A percentile compares a stretch with the other conserved stretches of the same genome.
These are phyloP conservation scores for Citrus australasica DNA, from an alignment of 345 rosid genomes.

Conservation along the genomic window DNA sequence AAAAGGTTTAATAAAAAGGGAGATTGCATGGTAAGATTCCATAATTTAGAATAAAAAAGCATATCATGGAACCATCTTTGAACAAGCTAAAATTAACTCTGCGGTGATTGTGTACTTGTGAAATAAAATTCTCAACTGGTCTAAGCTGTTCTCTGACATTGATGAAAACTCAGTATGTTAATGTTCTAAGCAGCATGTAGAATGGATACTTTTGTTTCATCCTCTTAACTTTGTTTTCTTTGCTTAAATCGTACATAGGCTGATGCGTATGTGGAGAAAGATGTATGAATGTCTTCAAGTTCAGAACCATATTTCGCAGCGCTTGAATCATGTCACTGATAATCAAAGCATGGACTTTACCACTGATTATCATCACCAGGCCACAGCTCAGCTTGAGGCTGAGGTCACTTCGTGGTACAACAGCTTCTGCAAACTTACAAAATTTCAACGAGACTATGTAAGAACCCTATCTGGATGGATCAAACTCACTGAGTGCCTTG, in stretches of 20 bases:
- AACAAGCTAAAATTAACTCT: neutral
- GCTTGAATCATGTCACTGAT: conserved; percentile 55
- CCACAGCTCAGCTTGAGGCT: conserved; percentile 69
- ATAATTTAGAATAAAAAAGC: neutral
- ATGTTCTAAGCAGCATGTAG: neutral
- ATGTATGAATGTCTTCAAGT: conserved; percentile 79
- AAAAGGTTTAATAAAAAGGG: too few species aligned
- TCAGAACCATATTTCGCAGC: conserved; percentile 70
- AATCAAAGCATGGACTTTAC: conserved; percentile 43
- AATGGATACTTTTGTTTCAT: neutral
- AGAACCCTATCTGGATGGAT: conserved; percentile 67
- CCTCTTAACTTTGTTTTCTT: neutral
- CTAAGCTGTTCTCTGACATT: neutral
- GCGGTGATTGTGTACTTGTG: neutral
- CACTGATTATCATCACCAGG: conserved; percentile 67
- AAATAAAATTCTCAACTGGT: neutral
- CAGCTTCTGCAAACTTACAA: conserved; percentile 70
- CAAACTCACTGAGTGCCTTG: conserved; percentile 53
- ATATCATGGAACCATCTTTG: too few species aligned
- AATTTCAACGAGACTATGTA: conserved; percentile 63
- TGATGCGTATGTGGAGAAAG: conserved; percentile 65
- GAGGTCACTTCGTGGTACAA: conserved; percentile 72
- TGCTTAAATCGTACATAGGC: conserved; percentile 33
- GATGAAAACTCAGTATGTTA: neutral
- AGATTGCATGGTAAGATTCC: too few species aligned